phyloP scores from a whole-genome alignment of 2,329 filamentous ascomycete species.

The Trichophaea hybrida region DNA sequence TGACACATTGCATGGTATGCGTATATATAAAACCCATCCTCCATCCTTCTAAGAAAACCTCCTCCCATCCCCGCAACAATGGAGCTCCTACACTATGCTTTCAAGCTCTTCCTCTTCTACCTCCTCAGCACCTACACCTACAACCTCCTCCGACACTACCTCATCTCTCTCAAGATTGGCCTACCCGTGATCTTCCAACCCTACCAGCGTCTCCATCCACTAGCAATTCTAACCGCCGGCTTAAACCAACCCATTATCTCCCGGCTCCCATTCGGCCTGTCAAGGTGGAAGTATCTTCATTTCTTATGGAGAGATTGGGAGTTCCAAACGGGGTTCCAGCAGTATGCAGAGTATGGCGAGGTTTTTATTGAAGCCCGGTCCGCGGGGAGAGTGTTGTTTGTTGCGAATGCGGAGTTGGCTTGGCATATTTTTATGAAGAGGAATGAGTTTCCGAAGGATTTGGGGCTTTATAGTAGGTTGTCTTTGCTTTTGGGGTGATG shows the following conservation, averaged over 20 bases:
- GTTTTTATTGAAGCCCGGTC: slow-evolving; percentile 9
- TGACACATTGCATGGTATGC: no score
- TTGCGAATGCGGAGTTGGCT: slow-evolving; percentile 10
- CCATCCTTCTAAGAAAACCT: not conserved
- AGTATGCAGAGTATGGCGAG: slow-evolving; percentile 13
- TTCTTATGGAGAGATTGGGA: slow-evolving; percentile 15
- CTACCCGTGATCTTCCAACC: not conserved
- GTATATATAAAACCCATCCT: no score
- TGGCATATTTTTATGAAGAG: slow-evolving; percentile 4
- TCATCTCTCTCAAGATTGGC: not conserved
- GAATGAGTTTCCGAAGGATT: slow-evolving; percentile 11
- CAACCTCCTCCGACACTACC: not conserved
- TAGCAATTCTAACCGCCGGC: not conserved
- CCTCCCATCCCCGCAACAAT: no score
- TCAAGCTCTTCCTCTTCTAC: not conserved
- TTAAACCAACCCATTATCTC: not conserved
- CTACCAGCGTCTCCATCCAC: not conserved
- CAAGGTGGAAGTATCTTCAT: slow-evolving; percentile 15
- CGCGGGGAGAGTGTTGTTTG: slow-evolving; percentile 5
- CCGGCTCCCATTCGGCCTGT: slow-evolving; percentile 3
- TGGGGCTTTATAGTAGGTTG: slow-evolving; percentile 6
- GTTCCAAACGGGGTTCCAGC: slow-evolving; percentile 7
- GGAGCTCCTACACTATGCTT: no score
- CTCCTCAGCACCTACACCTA: not conserved
- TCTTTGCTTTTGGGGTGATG: no score